Evolutionary conservation across 2,329 filamentous ascomycete genomes (phyloP).

Genomic region (Alternaria solani): DNA sequence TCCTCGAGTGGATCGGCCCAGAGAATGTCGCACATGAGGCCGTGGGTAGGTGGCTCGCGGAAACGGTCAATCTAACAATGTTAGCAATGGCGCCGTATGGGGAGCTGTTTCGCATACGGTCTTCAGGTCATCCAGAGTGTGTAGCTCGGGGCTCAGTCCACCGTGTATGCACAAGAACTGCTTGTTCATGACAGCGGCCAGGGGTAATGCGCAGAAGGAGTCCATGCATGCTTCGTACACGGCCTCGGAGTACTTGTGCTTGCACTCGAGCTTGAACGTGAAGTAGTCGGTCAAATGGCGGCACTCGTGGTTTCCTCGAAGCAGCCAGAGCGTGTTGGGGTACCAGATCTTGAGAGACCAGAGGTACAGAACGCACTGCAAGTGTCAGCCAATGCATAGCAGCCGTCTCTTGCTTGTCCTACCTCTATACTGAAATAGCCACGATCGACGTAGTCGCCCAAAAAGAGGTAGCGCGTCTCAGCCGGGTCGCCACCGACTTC

Average conservation of each 20-base stretch:
- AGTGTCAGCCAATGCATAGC: conserved; percentile 42
- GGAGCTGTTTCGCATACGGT: conserved; percentile 63
- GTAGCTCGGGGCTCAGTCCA: conserved; percentile 92
- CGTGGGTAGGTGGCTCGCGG: conserved; percentile 95
- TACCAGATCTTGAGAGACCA: conserved; percentile 99
- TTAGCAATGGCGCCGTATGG: conserved; percentile 27
- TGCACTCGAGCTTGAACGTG: conserved; percentile 99
- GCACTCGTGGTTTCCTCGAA: conserved; percentile 98
- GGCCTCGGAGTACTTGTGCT: conserved; percentile 97
- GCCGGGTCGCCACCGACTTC: conserved; percentile 97
- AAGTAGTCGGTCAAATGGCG: conserved; percentile 99
- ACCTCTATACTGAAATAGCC: conserved; percentile 98
- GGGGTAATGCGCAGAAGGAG: conserved; percentile 90
- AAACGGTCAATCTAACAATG: conserved; percentile 85
- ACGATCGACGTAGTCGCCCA: conserved; percentile 97
- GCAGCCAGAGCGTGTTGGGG: conserved; percentile 93
- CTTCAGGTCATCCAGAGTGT: conserved; percentile 93
- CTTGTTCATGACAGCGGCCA: conserved; percentile 99
- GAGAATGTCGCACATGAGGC: conserved; percentile 98
- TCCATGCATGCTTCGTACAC: conserved; percentile 99
- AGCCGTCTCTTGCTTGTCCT: conserved; percentile 22
- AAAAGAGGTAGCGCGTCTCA: conserved; percentile 94
- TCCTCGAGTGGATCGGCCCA: conserved; percentile 99
- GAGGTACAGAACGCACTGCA: conserved; percentile 88
- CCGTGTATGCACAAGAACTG: conserved; percentile 99